phyloP scores from a whole-genome alignment of 2,329 filamentous ascomycete species.

The Emericellopsis atlantica region DNA sequence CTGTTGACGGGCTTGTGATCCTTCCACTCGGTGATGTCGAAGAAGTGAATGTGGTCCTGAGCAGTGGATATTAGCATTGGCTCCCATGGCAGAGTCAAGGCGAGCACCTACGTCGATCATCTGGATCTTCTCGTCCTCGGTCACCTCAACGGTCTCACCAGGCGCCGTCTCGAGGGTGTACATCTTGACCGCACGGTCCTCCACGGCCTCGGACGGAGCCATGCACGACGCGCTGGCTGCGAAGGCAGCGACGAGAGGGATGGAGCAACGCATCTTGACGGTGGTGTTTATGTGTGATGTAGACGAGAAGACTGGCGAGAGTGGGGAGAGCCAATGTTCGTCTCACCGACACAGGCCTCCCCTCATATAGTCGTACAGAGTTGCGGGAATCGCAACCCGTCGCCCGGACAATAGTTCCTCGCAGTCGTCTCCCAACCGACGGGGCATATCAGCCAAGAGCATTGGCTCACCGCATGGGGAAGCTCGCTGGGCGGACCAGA shows the following conservation, averaged over 20 bases:
- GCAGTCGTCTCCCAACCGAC: no score
- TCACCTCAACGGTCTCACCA: constrained; percentile 9
- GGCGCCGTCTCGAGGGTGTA: constrained; percentile 10
- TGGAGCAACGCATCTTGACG: constrained; percentile 7
- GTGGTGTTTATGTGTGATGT: background rate
- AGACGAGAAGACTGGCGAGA: no score
- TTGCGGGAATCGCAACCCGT: no score
- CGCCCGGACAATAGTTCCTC: no score
- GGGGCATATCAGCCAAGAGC: no score
- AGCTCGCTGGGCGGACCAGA: no score
- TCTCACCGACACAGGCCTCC: no score
- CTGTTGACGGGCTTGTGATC: constrained; percentile 2
- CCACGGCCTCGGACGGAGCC: constrained; percentile 2
- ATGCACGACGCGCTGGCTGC: constrained; percentile 6
- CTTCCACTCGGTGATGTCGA: constrained; percentile 11
- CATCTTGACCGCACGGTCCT: constrained; percentile 5
- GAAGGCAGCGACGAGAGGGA: constrained; percentile 8
- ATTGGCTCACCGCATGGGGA: no score
- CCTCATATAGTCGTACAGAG: no score
- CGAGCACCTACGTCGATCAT: constrained; percentile 9
- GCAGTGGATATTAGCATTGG: background rate
- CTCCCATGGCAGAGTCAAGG: no score
- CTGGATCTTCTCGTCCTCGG: constrained; percentile 11
- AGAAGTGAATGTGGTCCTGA: constrained; percentile 10
- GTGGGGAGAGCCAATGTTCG: no score